Conservation (phyloP, 768 basidiomycete genomes). For the Tricholoma terreum region DNA sequence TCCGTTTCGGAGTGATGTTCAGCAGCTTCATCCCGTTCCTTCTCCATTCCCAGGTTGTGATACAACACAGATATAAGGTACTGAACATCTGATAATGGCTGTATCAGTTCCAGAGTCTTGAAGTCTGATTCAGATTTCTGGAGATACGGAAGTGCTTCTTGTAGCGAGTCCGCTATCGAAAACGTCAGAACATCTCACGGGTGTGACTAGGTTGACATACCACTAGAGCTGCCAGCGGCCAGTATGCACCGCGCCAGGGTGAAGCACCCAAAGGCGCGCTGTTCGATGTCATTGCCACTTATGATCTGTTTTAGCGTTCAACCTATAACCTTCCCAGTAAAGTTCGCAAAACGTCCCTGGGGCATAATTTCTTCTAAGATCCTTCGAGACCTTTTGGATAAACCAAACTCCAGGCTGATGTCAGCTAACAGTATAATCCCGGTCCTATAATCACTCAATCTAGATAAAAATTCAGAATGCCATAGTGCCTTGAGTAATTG, state of each 20-base stretch:
- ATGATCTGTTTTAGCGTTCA: slow-evolving; percentile 48
- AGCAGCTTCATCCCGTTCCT: slow-evolving; percentile 54
- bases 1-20: slow-evolving; percentile 46
- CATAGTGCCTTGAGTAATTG: slow-evolving; percentile 70
- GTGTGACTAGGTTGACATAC: slow-evolving; percentile 27
- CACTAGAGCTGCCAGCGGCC: slow-evolving; percentile 44
- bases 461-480: slow-evolving; percentile 76
- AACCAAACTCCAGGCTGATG: slow-evolving; percentile 71
- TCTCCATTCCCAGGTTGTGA: slow-evolving; percentile 59
- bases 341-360: slow-evolving; percentile 46
- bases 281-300: slow-evolving; percentile 69
- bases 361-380: slow-evolving; percentile 80
- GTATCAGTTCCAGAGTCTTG: slow-evolving; percentile 50
- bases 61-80: slow-evolving; percentile 69
- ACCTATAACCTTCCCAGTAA: neutral
- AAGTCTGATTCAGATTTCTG: slow-evolving; percentile 67
- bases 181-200: neutral
- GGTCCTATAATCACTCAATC: slow-evolving; percentile 63
- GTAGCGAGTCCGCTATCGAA: slow-evolving; percentile 38
- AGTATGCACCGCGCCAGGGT: slow-evolving; percentile 74
- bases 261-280: slow-evolving; percentile 71
- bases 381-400: slow-evolving; percentile 60
- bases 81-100: slow-evolving; percentile 63
- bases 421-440: slow-evolving; percentile 76
- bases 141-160: slow-evolving; percentile 60